Conservation (phyloP, 441 rosid genomes). For the Pelargonium fulgidum region DNA sequence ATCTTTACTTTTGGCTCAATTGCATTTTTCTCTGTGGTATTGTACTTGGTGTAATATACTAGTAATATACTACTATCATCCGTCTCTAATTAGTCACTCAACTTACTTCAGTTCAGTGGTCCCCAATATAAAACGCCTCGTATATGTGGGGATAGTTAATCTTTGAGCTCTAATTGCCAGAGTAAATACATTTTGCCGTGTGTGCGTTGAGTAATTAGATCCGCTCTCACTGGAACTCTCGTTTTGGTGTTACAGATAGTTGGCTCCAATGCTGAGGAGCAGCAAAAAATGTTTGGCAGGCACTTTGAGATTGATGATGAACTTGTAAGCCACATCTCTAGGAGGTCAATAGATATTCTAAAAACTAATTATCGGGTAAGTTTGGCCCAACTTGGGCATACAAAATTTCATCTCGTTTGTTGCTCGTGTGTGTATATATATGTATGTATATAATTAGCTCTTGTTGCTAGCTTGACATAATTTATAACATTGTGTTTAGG, state of each 20-base stretch:
- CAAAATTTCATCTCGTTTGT: background rate
- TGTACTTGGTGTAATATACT: background rate
- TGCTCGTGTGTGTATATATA: no score
- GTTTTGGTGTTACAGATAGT: constrained; percentile 44
- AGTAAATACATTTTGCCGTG: background rate
- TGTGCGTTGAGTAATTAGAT: background rate
- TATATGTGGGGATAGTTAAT: background rate
- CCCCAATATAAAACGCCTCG: no score
- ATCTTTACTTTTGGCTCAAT: no score
- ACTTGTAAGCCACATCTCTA: constrained; percentile 84
- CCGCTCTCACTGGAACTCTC: background rate
- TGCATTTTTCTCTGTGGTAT: background rate
- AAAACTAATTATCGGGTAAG: constrained; percentile 79
- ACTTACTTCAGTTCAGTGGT: no score
- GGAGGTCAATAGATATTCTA: constrained; percentile 76
- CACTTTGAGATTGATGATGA: constrained; percentile 83
- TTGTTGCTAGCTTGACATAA: constrained; percentile 3
- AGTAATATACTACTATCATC: no score
- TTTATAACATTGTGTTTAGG: constrained; percentile 35
- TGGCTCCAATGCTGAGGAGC: constrained; percentile 72
- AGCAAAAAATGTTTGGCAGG: constrained; percentile 88
- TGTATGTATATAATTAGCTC: background rate
- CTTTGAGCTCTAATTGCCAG: background rate
- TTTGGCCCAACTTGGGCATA: constrained; percentile 1
- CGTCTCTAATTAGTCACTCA: no score